A percentile compares a stretch with the other conserved stretches of the same genome.
Evolutionary conservation across 257 asterid genomes (phyloP).

Genomic region (Jacaranda mimosifolia): DNA sequence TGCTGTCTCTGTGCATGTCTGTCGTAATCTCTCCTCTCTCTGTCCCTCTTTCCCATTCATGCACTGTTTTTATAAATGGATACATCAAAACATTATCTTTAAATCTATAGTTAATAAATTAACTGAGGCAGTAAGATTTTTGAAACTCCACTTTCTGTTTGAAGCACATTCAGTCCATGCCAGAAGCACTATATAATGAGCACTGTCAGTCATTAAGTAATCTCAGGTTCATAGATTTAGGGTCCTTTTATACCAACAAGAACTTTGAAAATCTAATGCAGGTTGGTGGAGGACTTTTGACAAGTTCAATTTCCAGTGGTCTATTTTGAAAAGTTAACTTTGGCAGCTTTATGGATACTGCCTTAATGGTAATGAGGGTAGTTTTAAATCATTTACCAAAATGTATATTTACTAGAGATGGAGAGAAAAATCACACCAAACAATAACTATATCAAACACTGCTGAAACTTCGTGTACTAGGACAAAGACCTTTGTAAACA

Average conservation of each 20-base stretch:
- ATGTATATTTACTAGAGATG: not conserved
- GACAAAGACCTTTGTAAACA: constrained; percentile 13
- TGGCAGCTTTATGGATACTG: not conserved
- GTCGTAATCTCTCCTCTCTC: too few relatives aligned
- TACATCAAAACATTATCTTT: not conserved
- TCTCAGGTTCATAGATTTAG: not conserved
- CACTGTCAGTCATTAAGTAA: not conserved
- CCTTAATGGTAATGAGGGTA: not conserved
- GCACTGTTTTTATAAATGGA: too few relatives aligned
- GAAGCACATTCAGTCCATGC: not conserved
- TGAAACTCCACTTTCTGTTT: not conserved
- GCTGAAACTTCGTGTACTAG: constrained; percentile 1
- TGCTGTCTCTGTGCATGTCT: too few relatives aligned
- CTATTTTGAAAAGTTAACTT: not conserved
- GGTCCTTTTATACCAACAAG: not conserved
- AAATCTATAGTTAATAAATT: not conserved
- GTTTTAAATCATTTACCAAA: constrained; percentile 4
- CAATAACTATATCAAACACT: not conserved
- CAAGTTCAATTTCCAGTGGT: not conserved
- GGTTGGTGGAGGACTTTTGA: not conserved
- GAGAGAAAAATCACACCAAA: not conserved
- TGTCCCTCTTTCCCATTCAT: too few relatives aligned
- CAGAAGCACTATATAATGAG: constrained; percentile 12
- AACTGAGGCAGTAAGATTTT: not conserved
- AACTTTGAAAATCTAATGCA: not conserved